These are phyloP conservation scores for Straminergon stramineum DNA, from an alignment of 225 moss, liverwort and hornwort species.

Conservation along the genomic window DNA sequence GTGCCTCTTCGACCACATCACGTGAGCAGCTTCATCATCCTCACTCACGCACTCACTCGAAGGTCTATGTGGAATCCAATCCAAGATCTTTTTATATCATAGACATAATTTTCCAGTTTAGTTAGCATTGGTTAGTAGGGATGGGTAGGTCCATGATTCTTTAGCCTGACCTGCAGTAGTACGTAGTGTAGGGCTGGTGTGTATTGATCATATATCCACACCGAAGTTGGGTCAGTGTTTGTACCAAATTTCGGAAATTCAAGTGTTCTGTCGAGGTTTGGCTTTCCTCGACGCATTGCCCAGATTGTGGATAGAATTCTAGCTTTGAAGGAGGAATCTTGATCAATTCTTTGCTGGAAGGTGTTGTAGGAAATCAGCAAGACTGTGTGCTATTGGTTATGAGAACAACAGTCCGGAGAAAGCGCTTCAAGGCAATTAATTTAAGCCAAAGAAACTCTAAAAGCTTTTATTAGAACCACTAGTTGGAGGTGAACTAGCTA, in stretches of 20 bases:
- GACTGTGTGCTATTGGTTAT: not conserved
- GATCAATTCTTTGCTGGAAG: not conserved
- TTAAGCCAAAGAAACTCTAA: not conserved
- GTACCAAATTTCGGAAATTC: conserved; percentile 5
- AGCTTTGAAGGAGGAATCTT: not conserved
- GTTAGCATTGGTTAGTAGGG: not conserved
- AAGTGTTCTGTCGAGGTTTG: not conserved
- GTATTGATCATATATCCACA: not conserved
- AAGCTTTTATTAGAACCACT: not conserved
- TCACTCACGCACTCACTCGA: not conserved
- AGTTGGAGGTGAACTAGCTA: not conserved
- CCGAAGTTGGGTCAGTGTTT: conserved; percentile 8
- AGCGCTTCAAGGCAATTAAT: not conserved
- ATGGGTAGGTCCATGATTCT: not conserved
- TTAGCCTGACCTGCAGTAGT: not conserved
- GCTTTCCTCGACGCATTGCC: not conserved
- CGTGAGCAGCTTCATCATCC: not conserved
- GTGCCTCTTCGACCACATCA: conserved; percentile 24
- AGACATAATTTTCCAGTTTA: not conserved
- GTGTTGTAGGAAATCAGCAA: too few species aligned
- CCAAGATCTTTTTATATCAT: not conserved
- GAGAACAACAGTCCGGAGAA: not conserved
- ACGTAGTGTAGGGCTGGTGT: not conserved
- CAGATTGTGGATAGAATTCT: not conserved
- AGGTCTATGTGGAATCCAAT: not conserved